Evolutionary conservation across 2,329 filamentous ascomycete genomes (phyloP).

Genomic region (Davidsoniella virescens): DNA sequence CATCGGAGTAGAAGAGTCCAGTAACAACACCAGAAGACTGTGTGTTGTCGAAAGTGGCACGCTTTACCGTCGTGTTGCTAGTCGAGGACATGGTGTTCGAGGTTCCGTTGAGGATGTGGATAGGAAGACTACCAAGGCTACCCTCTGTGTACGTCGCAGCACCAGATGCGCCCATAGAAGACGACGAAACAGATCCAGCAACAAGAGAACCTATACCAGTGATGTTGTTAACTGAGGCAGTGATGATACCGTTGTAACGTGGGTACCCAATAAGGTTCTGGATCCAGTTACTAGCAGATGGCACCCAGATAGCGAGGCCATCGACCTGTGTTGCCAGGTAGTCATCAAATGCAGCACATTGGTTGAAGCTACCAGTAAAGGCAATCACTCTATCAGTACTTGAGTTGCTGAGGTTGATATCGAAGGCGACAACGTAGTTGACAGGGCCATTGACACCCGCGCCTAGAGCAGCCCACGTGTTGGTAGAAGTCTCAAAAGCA

Average conservation of each 20-base stretch:
- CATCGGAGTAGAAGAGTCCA: constrained; percentile 59
- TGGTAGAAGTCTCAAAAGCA: constrained; percentile 50
- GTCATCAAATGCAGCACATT: constrained; percentile 50
- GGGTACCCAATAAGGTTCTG: constrained; percentile 55
- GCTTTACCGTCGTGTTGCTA: constrained; percentile 23
- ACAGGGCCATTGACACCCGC: constrained; percentile 75
- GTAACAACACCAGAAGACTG: constrained; percentile 48
- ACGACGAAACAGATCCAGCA: constrained; percentile 67
- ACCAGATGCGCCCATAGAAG: constrained; percentile 55
- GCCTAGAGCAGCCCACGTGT: constrained; percentile 64
- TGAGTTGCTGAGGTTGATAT: constrained; percentile 57
- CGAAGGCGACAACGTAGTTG: constrained; percentile 55
- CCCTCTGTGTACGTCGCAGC: constrained; percentile 47
- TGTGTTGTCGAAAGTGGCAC: neutral
- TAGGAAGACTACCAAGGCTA: constrained; percentile 37
- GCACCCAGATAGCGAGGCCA: constrained; percentile 86
- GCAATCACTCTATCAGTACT: constrained; percentile 58
- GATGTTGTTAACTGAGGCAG: constrained; percentile 49
- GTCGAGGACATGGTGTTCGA: constrained; percentile 23
- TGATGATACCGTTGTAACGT: constrained; percentile 55
- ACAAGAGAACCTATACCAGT: constrained; percentile 51
- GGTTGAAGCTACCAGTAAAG: constrained; percentile 64
- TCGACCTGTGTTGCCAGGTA: constrained; percentile 44
- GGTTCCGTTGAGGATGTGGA: constrained; percentile 33
- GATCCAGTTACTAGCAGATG: constrained; percentile 72